Evolutionary conservation across 2,329 filamentous ascomycete genomes (phyloP).

Genomic region (Colletotrichum sp.): DNA sequence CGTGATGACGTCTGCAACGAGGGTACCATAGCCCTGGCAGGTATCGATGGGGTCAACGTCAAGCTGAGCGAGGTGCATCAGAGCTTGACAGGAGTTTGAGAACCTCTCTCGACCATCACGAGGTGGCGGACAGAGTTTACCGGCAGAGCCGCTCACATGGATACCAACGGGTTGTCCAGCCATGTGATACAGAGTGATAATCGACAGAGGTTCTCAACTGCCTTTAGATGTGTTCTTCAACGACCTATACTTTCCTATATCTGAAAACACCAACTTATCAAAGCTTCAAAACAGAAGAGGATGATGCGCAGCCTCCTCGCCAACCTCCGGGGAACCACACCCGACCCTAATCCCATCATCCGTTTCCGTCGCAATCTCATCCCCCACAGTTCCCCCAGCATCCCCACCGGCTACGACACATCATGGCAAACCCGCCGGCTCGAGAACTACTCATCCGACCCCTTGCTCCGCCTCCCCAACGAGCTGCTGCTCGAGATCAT

Average conservation of each 20-base stretch:
- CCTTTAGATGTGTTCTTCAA: no score
- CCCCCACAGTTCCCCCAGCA: background rate
- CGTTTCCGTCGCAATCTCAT: background rate
- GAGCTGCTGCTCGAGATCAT: background rate
- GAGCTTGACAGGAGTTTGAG: conserved; percentile 7
- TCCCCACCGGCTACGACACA: background rate
- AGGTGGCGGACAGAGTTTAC: background rate
- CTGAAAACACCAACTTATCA: accelerated
- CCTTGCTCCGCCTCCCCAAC: background rate
- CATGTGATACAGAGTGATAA: accelerated
- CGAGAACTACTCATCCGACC: background rate
- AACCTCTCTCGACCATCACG: no score
- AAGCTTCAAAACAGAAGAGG: background rate
- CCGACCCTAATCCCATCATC: background rate
- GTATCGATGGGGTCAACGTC: conserved; percentile 44
- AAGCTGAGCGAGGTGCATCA: conserved; percentile 31
- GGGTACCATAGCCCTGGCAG: conserved; percentile 47
- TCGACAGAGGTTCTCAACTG: background rate
- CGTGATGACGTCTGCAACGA: conserved; percentile 50
- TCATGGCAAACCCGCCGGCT: background rate
- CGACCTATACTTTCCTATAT: accelerated
- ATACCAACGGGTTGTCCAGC: background rate
- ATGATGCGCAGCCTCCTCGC: background rate
- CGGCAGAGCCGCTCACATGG: background rate
- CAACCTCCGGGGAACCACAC: background rate